Conservation (phyloP, 139 green algal genomes). For the Deuterostichococcus epilithicus region DNA sequence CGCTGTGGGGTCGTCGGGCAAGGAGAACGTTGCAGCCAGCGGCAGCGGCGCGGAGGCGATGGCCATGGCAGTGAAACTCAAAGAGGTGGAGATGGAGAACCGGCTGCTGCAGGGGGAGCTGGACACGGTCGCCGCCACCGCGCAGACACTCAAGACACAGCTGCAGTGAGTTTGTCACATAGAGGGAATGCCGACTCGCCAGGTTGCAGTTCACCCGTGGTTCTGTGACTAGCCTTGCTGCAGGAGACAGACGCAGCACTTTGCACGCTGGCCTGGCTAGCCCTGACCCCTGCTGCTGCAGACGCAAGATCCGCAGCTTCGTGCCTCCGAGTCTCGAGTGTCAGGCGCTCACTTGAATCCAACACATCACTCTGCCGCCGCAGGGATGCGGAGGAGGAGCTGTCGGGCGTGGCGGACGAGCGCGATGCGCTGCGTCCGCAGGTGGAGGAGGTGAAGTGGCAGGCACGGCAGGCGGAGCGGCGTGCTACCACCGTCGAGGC, state of each 20-base stretch:
- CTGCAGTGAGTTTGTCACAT: conserved; percentile 23
- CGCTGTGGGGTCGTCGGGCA: neutral
- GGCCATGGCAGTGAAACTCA: conserved; percentile 31
- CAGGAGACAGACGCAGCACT: too few relatives aligned
- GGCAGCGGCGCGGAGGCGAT: neutral
- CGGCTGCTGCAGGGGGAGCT: conserved; percentile 62
- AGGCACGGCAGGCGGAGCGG: conserved; percentile 38
- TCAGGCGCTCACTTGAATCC: neutral
- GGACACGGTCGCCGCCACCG: conserved; percentile 44
- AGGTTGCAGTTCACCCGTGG: too few relatives aligned
- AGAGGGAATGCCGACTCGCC: too few relatives aligned
- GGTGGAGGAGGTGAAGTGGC: conserved; percentile 49
- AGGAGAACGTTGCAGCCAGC: neutral
- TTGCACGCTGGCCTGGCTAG: neutral
- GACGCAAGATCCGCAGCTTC: neutral
- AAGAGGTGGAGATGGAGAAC: conserved; percentile 50
- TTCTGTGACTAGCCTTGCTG: too few relatives aligned
- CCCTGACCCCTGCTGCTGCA: neutral
- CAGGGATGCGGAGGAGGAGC: conserved; percentile 45
- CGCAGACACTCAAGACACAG: conserved; percentile 31
- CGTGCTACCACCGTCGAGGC: conserved; percentile 31
- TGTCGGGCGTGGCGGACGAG: conserved; percentile 38
- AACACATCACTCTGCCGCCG: neutral
- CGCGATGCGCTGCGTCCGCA: conserved; percentile 28
- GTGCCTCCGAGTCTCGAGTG: conserved; percentile 3